Base-by-base conservation (phyloP, 2,329 filamentous ascomycete species). In the Hortaea sp. region DNA sequence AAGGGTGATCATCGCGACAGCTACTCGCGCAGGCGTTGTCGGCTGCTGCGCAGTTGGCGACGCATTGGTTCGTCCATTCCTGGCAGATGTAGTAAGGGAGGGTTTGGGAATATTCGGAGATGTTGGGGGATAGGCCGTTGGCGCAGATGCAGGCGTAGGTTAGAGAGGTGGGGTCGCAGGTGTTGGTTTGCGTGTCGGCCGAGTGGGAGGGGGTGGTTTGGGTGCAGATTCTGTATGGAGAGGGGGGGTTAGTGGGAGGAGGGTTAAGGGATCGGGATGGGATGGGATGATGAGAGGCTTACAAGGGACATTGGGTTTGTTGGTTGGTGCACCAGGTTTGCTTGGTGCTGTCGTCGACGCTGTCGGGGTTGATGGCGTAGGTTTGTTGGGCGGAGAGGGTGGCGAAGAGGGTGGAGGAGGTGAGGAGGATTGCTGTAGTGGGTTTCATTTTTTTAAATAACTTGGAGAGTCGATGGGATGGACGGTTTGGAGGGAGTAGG, bases 71-170 rank as follows among this genome's bases (percentile, higher is more conserved):
- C 57, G 78, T 82, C 74, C 76, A 87, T 66, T 84, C 74, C 41
- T 74, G 74, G 75, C 85, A 92, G 57, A 81, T 74, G 69, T 81
- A 86, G 75, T 79, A 90, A 31, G 86, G 85, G 28, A 92, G 72
- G 1, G 85, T 89, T 56, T 87, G 74, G 13, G 81, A 82, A 75
- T 84, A 92, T 66, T 89, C 76, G 59, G 82, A 79, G 42, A 86
- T 68, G 67, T 89, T 88, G 55, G 85, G 85, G 44, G 75, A 68
- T 51, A 74, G 63, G 62, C 78, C 76, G 61, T 84, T 74, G 52
- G 74, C 73, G 70, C 85, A 92, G 56, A 87, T 71, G 65, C 85
- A 92, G 52, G 74, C 71, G 67, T 83, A 90, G n/a, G 69, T 73
- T 42, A 90, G 74, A 13, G 71, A 31, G 28, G 13, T 37, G 42